Conservation (phyloP, 2,329 filamentous ascomycete genomes). For the Microdochium bolleyi region DNA sequence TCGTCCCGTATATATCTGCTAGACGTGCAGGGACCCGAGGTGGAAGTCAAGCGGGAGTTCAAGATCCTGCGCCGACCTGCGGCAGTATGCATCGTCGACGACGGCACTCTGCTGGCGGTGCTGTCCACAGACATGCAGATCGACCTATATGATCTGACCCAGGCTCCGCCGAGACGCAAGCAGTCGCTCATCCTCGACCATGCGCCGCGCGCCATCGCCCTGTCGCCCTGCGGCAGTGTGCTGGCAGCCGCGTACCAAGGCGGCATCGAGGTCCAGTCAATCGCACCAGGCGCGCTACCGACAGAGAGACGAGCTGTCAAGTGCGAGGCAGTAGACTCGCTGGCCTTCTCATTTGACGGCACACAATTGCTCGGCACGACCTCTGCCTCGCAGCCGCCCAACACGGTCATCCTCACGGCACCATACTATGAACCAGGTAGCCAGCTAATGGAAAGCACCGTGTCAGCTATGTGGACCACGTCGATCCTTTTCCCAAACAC, state of each 20-base stretch:
- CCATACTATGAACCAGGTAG: constrained; percentile 71
- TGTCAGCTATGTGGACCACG: constrained; percentile 75
- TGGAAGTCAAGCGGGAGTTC: constrained; percentile 66
- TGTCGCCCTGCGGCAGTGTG: constrained; percentile 76
- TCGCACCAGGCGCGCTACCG: constrained; percentile 53
- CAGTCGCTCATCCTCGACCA: constrained; percentile 73
- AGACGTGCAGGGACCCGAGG: constrained; percentile 51
- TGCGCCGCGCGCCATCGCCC: constrained; percentile 66
- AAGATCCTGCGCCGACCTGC: constrained; percentile 71
- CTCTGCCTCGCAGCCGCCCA: constrained; percentile 52
- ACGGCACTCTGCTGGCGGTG: constrained; percentile 69
- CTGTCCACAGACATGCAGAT: constrained; percentile 77
- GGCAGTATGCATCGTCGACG: constrained; percentile 70
- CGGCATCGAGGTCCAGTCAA: constrained; percentile 79
- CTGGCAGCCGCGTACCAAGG: constrained; percentile 79
- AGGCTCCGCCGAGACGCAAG: constrained; percentile 58
- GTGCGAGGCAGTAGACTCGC: constrained; percentile 65
- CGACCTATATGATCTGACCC: constrained; percentile 70
- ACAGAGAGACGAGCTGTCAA: constrained; percentile 70
- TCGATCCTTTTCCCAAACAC: constrained; percentile 79
- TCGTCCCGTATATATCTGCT: constrained; percentile 79
- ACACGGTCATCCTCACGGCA: constrained; percentile 69
- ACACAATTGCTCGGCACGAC: constrained; percentile 74
- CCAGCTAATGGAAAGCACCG: constrained; percentile 55
- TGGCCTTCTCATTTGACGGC: constrained; percentile 71